Percentiles rank a stretch among this genome's conserved stretches.
Conservation (phyloP, 495 filamentous ascomycete genomes). For the Cercophora samala region DNA sequence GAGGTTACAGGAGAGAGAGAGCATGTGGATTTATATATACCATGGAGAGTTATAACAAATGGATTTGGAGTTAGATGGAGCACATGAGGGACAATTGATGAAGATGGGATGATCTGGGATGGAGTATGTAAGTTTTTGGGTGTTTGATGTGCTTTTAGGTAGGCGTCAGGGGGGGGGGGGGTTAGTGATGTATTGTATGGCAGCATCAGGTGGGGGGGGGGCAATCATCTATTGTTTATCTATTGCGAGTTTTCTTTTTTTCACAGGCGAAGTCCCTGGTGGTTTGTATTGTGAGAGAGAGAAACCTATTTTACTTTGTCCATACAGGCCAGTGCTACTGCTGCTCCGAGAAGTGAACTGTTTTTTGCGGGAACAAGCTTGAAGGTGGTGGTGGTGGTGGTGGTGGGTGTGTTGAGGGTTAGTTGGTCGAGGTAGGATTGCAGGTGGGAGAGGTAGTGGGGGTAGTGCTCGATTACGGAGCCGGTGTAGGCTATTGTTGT, state of each 20-base stretch:
- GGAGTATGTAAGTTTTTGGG: not conserved
- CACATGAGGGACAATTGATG: not conserved
- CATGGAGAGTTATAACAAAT: too few species aligned
- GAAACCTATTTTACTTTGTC: too few species aligned
- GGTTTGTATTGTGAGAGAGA: too few species aligned
- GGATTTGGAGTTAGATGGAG: not conserved
- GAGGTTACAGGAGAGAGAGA: not conserved
- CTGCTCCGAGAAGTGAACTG: slow-evolving; percentile 61
- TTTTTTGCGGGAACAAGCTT: slow-evolving; percentile 56
- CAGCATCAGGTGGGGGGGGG: too few species aligned
- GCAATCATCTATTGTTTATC: not conserved
- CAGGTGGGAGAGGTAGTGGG: slow-evolving; percentile 47
- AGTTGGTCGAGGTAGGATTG: slow-evolving; percentile 53
- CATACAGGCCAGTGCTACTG: slow-evolving; percentile 54
- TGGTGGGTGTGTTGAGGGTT: slow-evolving; percentile 20
- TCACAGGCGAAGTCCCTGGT: too few species aligned
- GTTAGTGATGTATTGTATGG: too few species aligned
- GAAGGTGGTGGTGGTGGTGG: slow-evolving; percentile 35
- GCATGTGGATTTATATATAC: not conserved
- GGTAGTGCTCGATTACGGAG: slow-evolving; percentile 63
- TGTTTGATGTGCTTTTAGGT: too few species aligned
- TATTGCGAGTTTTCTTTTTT: not conserved
- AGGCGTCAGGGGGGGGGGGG: too few species aligned
- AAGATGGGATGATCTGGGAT: not conserved
- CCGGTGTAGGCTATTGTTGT: slow-evolving; percentile 61